Evolutionary conservation across 1,139 yeast species (phyloP).

Genomic region (Casaregolazyma suthepensis): DNA sequence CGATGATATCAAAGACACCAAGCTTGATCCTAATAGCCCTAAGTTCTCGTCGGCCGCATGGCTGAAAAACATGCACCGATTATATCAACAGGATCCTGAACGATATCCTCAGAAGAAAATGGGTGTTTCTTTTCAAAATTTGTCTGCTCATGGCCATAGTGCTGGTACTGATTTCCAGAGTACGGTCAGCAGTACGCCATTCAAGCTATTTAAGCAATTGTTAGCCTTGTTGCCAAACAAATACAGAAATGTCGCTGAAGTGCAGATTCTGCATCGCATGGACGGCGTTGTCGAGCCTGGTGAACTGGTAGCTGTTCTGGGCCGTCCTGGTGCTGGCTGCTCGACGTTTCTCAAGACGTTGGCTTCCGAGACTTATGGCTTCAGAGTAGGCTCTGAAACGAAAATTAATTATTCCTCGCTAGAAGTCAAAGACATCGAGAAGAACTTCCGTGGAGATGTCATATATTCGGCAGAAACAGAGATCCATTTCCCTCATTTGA

Average conservation of each 20-base stretch:
- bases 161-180: slow-evolving; percentile 76
- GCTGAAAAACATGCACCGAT: slow-evolving; percentile 61
- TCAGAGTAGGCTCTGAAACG: slow-evolving; percentile 50
- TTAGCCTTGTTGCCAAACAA: slow-evolving; percentile 22
- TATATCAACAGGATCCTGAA: slow-evolving; percentile 17
- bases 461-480: slow-evolving; percentile 69
- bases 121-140: slow-evolving; percentile 63
- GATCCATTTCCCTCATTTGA: slow-evolving; percentile 63
- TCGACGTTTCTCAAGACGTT: slow-evolving; percentile 69
- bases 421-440: slow-evolving; percentile 41
- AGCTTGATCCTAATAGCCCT: slow-evolving; percentile 49
- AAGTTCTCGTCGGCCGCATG: slow-evolving; percentile 59
- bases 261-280: slow-evolving; percentile 59
- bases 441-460: slow-evolving; percentile 60
- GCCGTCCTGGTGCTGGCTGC: slow-evolving; percentile 85
- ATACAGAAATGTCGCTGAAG: slow-evolving; percentile 28
- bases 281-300: slow-evolving; percentile 67
- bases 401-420: slow-evolving; percentile 30
- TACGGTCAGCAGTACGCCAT: slow-evolving; percentile 51
- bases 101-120: slow-evolving; percentile 16
- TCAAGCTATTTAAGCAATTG: slow-evolving; percentile 17
- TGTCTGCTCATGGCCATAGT: slow-evolving; percentile 71
- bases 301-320: slow-evolving; percentile 68
- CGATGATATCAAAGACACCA: slow-evolving; percentile 32
- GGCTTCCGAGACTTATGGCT: slow-evolving; percentile 68